Evolutionary conservation across 1,284 basidiomycete species (phyloP).

Genomic region (Pseudozyma sp.): DNA sequence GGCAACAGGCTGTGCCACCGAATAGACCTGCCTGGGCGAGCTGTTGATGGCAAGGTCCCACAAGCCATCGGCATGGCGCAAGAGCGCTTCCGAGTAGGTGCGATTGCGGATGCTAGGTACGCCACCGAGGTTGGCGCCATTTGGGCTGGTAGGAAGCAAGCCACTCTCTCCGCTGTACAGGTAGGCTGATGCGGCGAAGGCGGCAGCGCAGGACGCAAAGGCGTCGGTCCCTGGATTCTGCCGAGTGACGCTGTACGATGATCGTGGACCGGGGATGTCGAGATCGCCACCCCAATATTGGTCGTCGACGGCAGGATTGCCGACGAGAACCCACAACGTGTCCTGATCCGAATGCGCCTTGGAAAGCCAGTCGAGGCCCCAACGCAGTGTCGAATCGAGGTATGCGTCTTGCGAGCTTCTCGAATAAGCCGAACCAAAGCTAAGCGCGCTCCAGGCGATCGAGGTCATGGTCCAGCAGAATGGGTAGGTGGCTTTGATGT

Average conservation of each 20-base stretch:
- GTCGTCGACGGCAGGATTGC: constrained; percentile 77
- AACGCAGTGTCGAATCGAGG: constrained; percentile 79
- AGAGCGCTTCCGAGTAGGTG: constrained; percentile 78
- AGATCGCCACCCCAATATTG: constrained; percentile 89
- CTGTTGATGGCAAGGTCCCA: constrained; percentile 78
- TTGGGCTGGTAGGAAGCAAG: constrained; percentile 33
- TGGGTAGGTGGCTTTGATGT: constrained; percentile 75
- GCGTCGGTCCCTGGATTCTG: constrained; percentile 87
- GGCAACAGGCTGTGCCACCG: constrained; percentile 76
- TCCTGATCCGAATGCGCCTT: constrained; percentile 84
- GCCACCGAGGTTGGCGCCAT: constrained; percentile 29
- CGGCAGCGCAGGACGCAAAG: constrained; percentile 82
- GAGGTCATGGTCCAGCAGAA: constrained; percentile 83
- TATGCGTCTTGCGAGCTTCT: constrained; percentile 85
- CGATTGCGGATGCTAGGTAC: constrained; percentile 72
- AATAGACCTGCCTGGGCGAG: constrained; percentile 70
- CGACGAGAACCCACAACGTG: constrained; percentile 83
- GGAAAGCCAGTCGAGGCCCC: constrained; percentile 90
- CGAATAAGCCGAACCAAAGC: constrained; percentile 85
- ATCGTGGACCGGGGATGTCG: constrained; percentile 79
- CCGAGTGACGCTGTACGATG: constrained; percentile 81
- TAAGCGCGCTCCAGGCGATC: constrained; percentile 85
- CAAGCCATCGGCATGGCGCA: constrained; percentile 79
- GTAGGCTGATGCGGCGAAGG: constrained; percentile 85
- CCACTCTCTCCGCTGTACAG: constrained; percentile 73